Base-by-base conservation (phyloP, 768 basidiomycete genomes). In the Serendipita sp. region DNA sequence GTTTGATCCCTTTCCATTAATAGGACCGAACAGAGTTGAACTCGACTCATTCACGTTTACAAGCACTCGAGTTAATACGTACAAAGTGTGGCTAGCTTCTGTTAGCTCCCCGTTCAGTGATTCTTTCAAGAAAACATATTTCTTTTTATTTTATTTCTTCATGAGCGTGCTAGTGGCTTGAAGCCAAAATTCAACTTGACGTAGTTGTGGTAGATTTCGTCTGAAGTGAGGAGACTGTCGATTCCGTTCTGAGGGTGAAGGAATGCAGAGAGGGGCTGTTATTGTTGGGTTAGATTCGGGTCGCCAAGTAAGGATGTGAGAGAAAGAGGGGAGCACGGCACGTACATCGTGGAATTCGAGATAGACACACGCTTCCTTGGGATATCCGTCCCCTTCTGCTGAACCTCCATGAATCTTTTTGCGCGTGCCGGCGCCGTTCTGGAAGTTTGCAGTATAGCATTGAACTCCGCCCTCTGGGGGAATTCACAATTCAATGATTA, bases 321-420 rank as follows among this genome's bases (percentile, higher is more conserved):
- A n/a, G 45, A 48, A 48, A n/a, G 17, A 48, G 26, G 17, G 17
- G 26, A 48, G 26, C 7, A 14, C 14, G 34, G 34, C 26, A 48
- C 44, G 45, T 61, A 83, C 81, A 70, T 84, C 78, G 68, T 85
- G 84, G 73, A 85, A 85, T 68, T 85, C 84, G 42, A 85, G 69
- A 72, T 85, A 85, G 1, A 77, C 83, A 58, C 82, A 83, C 56
- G 78, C 83, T 61, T 77, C 78, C 16, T 79, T 74, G 34, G 74
- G 72, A 68, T 88, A 88, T 3, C 82, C 80, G 63, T 83, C 80
- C 0, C 81, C 81, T 22, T 76, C 70, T 24, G 85, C 85, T n/a
- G 80, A 81, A 2, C 86, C 86, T 17, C 86, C 86, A 67, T 90
- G 87, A 38, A 86, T 84, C 70, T 79, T 81, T 76, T 88, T 88